A percentile compares a stretch with the other conserved stretches of the same genome.
These are phyloP conservation scores for Scutellospora calospora DNA, from an alignment of 371 early-diverging fungal species.

Conservation along the genomic window DNA sequence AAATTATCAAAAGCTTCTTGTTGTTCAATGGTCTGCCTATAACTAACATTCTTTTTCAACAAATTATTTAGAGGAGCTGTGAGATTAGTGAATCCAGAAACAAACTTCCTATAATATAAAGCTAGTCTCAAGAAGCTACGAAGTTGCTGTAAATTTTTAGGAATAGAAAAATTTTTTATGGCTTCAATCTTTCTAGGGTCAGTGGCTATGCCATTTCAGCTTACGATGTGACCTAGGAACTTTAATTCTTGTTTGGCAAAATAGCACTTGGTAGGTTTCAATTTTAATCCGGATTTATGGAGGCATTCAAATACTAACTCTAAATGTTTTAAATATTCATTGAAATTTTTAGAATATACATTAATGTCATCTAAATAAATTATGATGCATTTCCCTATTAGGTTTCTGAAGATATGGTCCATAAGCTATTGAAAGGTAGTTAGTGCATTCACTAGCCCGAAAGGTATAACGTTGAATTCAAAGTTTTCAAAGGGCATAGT, in stretches of 20 bases:
- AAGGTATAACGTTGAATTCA: too few relatives aligned
- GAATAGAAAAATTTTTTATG: conserved; percentile 27
- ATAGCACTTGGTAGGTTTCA: conserved; percentile 21
- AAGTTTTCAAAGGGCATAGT: too few relatives aligned
- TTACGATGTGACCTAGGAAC: conserved; percentile 32
- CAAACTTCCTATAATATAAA: conserved; percentile 55
- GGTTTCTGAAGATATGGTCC: too few relatives aligned
- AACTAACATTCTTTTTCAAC: conserved; percentile 45
- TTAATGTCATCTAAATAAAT: too few relatives aligned
- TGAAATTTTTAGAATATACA: too few relatives aligned
- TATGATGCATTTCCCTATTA: too few relatives aligned
- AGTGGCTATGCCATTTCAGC: background rate
- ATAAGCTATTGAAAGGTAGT: too few relatives aligned
- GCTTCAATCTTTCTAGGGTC: conserved; percentile 44
- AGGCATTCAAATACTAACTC: too few relatives aligned
- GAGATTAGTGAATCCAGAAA: conserved; percentile 50
- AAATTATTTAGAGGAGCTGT: conserved; percentile 56
- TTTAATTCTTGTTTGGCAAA: background rate
- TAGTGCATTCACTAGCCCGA: too few relatives aligned
- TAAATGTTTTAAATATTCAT: too few relatives aligned
- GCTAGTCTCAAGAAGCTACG: conserved; percentile 55
- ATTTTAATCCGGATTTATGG: background rate
- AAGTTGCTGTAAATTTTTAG: conserved; percentile 51
- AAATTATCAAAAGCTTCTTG: conserved; percentile 48
- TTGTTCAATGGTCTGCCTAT: conserved; percentile 46